Evolutionary conservation across 2,329 filamentous ascomycete genomes (phyloP).

Genomic region (Thelonectria rubi): DNA sequence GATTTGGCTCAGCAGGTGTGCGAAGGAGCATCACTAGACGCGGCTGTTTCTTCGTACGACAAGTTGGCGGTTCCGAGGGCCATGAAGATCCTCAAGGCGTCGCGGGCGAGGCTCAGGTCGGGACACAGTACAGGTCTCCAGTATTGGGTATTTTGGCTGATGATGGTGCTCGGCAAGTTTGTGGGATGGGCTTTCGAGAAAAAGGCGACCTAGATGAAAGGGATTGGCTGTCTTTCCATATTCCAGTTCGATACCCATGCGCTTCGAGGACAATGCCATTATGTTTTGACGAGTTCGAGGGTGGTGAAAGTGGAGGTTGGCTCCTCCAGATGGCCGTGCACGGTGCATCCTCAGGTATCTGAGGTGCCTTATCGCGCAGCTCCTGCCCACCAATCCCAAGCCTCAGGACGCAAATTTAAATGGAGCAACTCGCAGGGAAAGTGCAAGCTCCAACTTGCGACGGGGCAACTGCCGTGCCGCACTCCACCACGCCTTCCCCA

Average conservation of each 20-base stretch:
- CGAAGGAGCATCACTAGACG: constrained; percentile 33
- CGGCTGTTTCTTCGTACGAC: constrained; percentile 49
- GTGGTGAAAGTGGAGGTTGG: background rate
- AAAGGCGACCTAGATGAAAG: constrained; percentile 11
- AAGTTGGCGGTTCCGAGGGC: constrained; percentile 48
- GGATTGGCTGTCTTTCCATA: background rate
- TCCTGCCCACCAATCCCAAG: background rate
- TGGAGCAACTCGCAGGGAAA: background rate
- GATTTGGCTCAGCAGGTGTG: constrained; percentile 55
- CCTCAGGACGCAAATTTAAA: too few relatives aligned
- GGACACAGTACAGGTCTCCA: constrained; percentile 40
- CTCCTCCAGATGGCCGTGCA: too few relatives aligned
- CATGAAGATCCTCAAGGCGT: constrained; percentile 35
- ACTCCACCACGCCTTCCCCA: constrained; percentile 20
- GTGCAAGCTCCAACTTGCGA: background rate
- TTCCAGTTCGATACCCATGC: constrained; percentile 4
- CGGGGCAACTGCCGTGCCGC: constrained; percentile 25
- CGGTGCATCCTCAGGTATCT: constrained; percentile 6
- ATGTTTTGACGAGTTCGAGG: too few relatives aligned
- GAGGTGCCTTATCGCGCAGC: background rate
- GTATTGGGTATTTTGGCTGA: constrained; percentile 34
- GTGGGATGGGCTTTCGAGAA: constrained; percentile 34
- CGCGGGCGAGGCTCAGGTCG: constrained; percentile 35
- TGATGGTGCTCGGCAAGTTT: constrained; percentile 33
- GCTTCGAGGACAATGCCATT: too few relatives aligned